phyloP scores from a whole-genome alignment of 2,329 filamentous ascomycete species.

The Talaromyces sp. region DNA sequence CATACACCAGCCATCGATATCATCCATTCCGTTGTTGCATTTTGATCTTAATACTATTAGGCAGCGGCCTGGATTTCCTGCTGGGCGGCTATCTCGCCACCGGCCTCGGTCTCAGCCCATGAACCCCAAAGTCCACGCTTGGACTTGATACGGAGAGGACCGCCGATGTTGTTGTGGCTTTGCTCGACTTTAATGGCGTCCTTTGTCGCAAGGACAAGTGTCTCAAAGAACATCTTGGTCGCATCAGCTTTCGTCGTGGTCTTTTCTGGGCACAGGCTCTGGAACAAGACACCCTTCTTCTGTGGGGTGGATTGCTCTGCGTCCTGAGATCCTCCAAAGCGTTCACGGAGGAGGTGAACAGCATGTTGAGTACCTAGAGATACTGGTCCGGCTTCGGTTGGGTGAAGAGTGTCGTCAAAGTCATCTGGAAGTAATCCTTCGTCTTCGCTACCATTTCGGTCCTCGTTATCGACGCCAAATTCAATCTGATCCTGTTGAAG shows the following conservation, averaged over 20 bases:
- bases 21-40: not conserved
- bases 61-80: slow-evolving; percentile 28
- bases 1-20: slow-evolving; percentile 11
- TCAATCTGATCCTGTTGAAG: slow-evolving; percentile 61
- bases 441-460: slow-evolving; percentile 43
- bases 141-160: slow-evolving; percentile 75
- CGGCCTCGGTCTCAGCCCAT: slow-evolving; percentile 74
- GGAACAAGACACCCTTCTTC: slow-evolving; percentile 80
- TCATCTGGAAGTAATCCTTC: slow-evolving; percentile 53
- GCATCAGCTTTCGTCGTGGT: slow-evolving; percentile 82
- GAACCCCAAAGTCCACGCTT: slow-evolving; percentile 96
- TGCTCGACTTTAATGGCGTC: slow-evolving; percentile 98
- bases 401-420: slow-evolving; percentile 80
- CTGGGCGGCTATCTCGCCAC: slow-evolving; percentile 44
- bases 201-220: slow-evolving; percentile 92
- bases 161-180: slow-evolving; percentile 66
- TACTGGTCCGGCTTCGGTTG: slow-evolving; percentile 78
- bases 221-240: slow-evolving; percentile 99
- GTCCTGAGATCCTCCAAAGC: slow-evolving; percentile 66
- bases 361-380: slow-evolving; percentile 92
- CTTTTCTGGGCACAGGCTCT: slow-evolving; percentile 80
- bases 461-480: slow-evolving; percentile 60
- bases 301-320: slow-evolving; percentile 68
- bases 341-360: slow-evolving; percentile 86
- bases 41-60: not conserved